Conservation (phyloP, 768 basidiomycete genomes). For the Mycena indigotica region DNA sequence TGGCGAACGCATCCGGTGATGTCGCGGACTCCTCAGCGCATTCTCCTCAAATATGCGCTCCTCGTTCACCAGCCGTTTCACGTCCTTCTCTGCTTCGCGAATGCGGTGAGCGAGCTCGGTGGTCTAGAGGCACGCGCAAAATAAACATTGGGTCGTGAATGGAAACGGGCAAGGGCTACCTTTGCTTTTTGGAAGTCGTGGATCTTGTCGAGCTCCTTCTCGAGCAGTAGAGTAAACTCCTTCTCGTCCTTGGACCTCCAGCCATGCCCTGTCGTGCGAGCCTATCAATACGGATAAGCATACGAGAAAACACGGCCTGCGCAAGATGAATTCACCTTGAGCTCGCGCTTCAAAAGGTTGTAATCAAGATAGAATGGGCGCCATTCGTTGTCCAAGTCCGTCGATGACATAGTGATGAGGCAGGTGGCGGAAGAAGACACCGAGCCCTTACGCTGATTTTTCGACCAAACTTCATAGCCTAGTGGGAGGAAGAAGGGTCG, state of each 20-base stretch:
- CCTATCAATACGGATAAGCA: too few species aligned
- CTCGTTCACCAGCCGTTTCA: constrained; percentile 73
- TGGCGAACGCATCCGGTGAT: constrained; percentile 21
- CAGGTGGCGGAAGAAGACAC: neutral
- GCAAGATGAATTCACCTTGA: constrained; percentile 64
- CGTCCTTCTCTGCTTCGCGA: constrained; percentile 77
- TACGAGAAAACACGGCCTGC: too few species aligned
- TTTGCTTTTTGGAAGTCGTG: constrained; percentile 91
- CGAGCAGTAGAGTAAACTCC: constrained; percentile 78
- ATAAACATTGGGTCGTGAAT: neutral
- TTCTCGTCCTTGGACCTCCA: constrained; percentile 84
- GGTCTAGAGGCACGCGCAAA: constrained; percentile 47
- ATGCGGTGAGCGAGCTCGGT: constrained; percentile 83
- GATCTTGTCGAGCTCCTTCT: constrained; percentile 89
- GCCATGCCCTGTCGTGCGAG: constrained; percentile 24
- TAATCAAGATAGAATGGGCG: constrained; percentile 89
- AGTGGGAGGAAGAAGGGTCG: neutral
- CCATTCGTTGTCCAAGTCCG: constrained; percentile 89
- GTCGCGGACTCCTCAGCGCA: constrained; percentile 5
- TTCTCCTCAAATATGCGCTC: constrained; percentile 31
- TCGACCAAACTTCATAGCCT: constrained; percentile 21
- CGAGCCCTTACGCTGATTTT: constrained; percentile 21
- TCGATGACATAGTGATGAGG: constrained; percentile 43
- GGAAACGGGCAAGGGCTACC: constrained; percentile 47
- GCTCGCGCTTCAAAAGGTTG: constrained; percentile 82